phyloP scores from a whole-genome alignment of 2,329 filamentous ascomycete species.

The Akanthomyces uredinophilus region DNA sequence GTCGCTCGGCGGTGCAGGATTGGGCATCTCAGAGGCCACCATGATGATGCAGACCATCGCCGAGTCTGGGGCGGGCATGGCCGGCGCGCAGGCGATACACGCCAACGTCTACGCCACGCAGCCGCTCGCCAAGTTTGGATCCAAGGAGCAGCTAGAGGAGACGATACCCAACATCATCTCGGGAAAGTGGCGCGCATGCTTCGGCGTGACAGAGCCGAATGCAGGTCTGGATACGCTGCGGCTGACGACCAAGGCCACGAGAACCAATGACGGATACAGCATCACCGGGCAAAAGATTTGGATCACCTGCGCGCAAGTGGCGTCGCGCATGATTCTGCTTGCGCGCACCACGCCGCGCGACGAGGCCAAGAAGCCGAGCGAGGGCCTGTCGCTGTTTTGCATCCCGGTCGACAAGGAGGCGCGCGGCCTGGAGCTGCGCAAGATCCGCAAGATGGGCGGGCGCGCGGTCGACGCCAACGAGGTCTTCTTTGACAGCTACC shows the following conservation, averaged over 20 bases:
- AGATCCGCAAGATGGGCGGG: constrained; percentile 82
- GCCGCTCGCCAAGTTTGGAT: constrained; percentile 67
- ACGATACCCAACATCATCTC: constrained; percentile 67
- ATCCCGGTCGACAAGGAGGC: constrained; percentile 63
- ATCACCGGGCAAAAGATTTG: constrained; percentile 81
- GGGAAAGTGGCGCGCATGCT: constrained; percentile 68
- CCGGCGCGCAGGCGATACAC: constrained; percentile 58
- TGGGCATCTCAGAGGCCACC: constrained; percentile 76
- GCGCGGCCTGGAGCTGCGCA: constrained; percentile 59
- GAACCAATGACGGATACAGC: constrained; percentile 50
- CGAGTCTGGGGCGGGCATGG: constrained; percentile 75
- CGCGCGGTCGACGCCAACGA: constrained; percentile 80
- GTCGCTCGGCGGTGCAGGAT: constrained; percentile 64
- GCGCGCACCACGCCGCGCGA: constrained; percentile 69
- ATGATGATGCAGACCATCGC: constrained; percentile 85
- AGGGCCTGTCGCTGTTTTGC: constrained; percentile 75
- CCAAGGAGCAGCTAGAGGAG: constrained; percentile 53
- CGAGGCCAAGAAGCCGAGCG: constrained; percentile 62
- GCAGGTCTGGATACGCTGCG: constrained; percentile 69
- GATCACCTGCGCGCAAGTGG: constrained; percentile 82
- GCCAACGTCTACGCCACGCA: constrained; percentile 72
- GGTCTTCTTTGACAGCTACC: constrained; percentile 80
- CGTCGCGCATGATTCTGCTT: constrained; percentile 76
- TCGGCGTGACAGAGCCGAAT: constrained; percentile 81
- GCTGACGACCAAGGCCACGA: constrained; percentile 59